phyloP scores from a whole-genome alignment of 2,329 filamentous ascomycete species.

The Phialophora macrospora region DNA sequence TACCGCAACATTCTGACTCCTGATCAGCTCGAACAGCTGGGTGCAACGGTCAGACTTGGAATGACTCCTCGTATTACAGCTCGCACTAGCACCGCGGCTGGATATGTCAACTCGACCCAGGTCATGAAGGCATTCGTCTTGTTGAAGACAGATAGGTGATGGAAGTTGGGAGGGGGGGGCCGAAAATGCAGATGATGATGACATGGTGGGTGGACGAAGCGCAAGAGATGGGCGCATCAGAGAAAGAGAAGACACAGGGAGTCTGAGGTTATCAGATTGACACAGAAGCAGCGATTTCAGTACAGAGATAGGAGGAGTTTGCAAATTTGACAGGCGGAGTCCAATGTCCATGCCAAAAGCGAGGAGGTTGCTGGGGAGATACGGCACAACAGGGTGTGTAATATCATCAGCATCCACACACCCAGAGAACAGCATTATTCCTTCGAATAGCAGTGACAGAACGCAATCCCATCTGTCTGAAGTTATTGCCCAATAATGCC shows the following conservation, averaged over 20 bases:
- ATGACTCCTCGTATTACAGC: slow-evolving; percentile 26
- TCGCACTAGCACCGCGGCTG: slow-evolving; percentile 19
- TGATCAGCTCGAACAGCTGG: slow-evolving; percentile 24
- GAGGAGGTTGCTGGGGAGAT: background rate
- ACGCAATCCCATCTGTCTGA: background rate
- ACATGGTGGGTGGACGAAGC: background rate
- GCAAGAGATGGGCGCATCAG: background rate
- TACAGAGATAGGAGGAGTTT: slow-evolving; percentile 1
- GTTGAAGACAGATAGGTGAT: slow-evolving; percentile 15
- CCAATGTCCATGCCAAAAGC: background rate
- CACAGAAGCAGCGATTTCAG: background rate
- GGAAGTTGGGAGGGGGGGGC: background rate
- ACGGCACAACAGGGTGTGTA: background rate
- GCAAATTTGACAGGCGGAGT: background rate
- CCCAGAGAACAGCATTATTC: background rate
- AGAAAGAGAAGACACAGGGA: background rate
- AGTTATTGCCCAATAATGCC: background rate
- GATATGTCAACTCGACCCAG: slow-evolving; percentile 20
- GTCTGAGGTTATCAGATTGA: background rate
- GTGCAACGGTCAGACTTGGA: slow-evolving; percentile 25
- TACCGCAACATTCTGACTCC: slow-evolving; percentile 12
- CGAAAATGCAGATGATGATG: background rate
- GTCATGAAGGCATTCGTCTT: slow-evolving; percentile 26
- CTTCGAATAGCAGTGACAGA: background rate
- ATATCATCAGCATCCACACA: background rate